Conservation (phyloP, 2,329 filamentous ascomycete species). For the Juglanconis sp. region DNA sequence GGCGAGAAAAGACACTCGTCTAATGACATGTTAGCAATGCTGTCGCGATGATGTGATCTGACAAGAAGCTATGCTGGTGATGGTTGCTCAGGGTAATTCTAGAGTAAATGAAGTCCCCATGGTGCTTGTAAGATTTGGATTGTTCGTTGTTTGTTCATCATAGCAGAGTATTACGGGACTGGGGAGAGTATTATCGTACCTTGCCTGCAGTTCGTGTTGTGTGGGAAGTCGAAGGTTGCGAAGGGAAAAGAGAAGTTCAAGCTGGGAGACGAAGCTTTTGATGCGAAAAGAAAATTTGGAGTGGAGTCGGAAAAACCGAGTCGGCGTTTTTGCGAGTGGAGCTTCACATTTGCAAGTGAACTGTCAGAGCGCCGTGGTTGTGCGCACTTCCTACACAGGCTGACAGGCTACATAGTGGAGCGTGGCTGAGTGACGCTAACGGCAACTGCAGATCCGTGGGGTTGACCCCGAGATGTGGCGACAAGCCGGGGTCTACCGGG, state of each 20-base stretch:
- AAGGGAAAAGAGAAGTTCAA: not conserved
- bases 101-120: constrained; percentile 53
- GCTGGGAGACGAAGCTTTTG: constrained; percentile 1
- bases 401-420: not conserved
- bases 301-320: constrained; percentile 16
- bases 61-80: constrained; percentile 5
- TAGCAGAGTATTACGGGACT: constrained; percentile 26
- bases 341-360: not conserved
- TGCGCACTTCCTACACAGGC: not conserved
- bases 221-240: constrained; percentile 6
- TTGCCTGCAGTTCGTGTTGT: constrained; percentile 19
- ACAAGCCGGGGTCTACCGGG: not conserved
- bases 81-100: constrained; percentile 56
- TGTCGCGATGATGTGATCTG: not conserved
- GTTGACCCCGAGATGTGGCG: not conserved
- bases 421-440: not conserved
- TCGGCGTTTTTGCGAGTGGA: not conserved
- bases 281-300: not conserved
- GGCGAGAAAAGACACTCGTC: constrained; percentile 11
- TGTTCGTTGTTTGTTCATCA: constrained; percentile 52
- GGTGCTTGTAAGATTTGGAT: constrained; percentile 60
- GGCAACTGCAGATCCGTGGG: not conserved
- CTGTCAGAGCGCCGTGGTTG: not conserved
- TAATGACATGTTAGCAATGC: constrained; percentile 2
- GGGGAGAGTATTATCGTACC: constrained; percentile 23